Percentiles rank a stretch among this genome's conserved stretches.
These are phyloP conservation scores for Fusarium sp. DNA, from an alignment of 2,329 filamentous ascomycete species.

Conservation along the genomic window DNA sequence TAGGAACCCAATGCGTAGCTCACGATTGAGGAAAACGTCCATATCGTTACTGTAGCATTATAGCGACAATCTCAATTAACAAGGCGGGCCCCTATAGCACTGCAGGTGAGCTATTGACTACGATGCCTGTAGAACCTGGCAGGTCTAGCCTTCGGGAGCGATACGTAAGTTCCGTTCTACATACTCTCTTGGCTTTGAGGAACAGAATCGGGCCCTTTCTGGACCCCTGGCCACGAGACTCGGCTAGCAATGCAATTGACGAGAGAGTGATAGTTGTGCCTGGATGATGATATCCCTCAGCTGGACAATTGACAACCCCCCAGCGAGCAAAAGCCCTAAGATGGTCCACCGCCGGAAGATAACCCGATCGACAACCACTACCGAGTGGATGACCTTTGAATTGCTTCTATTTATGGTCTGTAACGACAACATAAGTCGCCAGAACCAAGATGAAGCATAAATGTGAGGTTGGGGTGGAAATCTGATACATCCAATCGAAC, in stretches of 20 bases:
- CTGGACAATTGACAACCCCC: conserved; percentile 19
- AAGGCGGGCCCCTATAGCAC: conserved; percentile 3
- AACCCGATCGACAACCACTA: conserved; percentile 35
- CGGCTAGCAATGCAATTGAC: conserved; percentile 29
- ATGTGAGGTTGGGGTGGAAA: conserved; percentile 37
- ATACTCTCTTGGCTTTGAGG: background rate
- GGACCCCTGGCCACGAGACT: conserved; percentile 14
- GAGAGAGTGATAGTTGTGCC: conserved; percentile 23
- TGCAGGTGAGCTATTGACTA: background rate
- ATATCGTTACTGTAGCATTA: conserved; percentile 1
- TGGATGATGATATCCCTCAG: conserved; percentile 22
- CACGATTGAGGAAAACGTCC: conserved; percentile 8
- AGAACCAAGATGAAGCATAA: conserved; percentile 39
- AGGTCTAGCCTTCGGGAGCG: conserved; percentile 6
- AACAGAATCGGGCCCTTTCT: conserved; percentile 28
- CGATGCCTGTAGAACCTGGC: background rate
- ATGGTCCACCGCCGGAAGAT: conserved; percentile 31
- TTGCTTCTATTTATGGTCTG: conserved; percentile 41
- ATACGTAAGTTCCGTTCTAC: background rate
- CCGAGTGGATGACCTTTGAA: conserved; percentile 16
- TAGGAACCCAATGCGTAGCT: conserved; percentile 2
- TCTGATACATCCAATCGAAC: conserved; percentile 38
- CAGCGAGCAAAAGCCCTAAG: conserved; percentile 22
- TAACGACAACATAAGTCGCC: conserved; percentile 19
- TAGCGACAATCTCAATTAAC: conserved; percentile 3